Evolutionary conservation across 1,139 yeast genomes (phyloP).

Genomic region (Yamadazyma songkhlaensis): DNA sequence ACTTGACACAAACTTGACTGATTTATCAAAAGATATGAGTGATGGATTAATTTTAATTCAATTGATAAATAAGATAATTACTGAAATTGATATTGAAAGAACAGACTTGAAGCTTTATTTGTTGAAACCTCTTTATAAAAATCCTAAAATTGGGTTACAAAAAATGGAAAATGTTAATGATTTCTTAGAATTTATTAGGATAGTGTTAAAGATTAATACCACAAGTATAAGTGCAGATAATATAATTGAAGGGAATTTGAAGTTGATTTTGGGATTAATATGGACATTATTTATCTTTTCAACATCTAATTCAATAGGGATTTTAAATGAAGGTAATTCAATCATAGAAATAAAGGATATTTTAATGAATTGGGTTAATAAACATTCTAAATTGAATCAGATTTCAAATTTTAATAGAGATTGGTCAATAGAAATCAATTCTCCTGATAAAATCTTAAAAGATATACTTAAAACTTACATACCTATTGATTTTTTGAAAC

Average conservation of each 20-base stretch:
- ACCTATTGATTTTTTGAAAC: conserved; percentile 16
- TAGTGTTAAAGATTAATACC: conserved; percentile 49
- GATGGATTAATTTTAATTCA: conserved; percentile 40
- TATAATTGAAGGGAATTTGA: conserved; percentile 60
- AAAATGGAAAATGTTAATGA: conserved; percentile 61
- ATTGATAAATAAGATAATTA: conserved; percentile 32
- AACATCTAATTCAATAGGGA: conserved; percentile 30
- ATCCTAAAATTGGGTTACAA: conserved; percentile 56
- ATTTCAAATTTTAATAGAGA: conserved; percentile 35
- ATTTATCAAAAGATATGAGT: conserved; percentile 30
- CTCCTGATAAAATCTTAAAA: conserved; percentile 28
- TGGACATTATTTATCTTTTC: conserved; percentile 61
- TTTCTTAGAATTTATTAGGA: conserved; percentile 52
- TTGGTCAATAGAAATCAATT: conserved; percentile 34
- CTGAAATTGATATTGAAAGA: conserved; percentile 15
- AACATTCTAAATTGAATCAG: conserved; percentile 16
- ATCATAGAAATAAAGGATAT: conserved; percentile 30
- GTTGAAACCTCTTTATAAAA: conserved; percentile 35
- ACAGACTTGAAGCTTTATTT: conserved; percentile 20
- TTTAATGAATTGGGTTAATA: conserved; percentile 35
- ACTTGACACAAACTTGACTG: conserved; percentile 21
- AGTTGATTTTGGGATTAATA: conserved; percentile 60
- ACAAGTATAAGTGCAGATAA: conserved; percentile 68
- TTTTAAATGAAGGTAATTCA: conserved; percentile 35
- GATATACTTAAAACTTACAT: conserved; percentile 22